Percentiles rank a stretch among this genome's conserved stretches.
Evolutionary conservation across 164 flowering plant species (phyloP).

Genomic region (Dillenia suffruticosa): DNA sequence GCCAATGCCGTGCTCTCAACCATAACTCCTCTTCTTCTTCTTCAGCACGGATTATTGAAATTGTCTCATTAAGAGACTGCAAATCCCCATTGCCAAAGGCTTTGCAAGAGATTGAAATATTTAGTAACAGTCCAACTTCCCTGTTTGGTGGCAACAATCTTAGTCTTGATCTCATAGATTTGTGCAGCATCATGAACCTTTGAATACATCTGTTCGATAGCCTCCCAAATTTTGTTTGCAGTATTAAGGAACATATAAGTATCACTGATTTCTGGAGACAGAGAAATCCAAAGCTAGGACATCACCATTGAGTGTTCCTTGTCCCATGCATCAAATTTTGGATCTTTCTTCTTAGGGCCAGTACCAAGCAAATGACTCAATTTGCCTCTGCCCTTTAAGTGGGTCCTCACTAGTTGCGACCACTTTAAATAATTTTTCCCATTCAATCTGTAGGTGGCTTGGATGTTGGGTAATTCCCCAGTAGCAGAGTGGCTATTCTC

Average conservation of each 20-base stretch:
- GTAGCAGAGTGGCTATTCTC: too few species aligned
- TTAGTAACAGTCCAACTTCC: too few species aligned
- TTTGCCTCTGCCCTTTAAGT: too few species aligned
- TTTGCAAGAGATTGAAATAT: background rate
- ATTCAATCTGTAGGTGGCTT: too few species aligned
- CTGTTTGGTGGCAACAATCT: background rate
- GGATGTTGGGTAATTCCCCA: too few species aligned
- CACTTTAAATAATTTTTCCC: slow-evolving; percentile 2
- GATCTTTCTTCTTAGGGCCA: slow-evolving; percentile 3
- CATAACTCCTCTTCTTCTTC: background rate
- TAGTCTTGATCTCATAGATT: background rate
- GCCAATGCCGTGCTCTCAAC: too few species aligned
- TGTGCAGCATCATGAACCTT: slow-evolving; percentile 1
- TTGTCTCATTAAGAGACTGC: too few species aligned
- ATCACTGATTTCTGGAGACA: too few species aligned
- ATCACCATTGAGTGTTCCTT: slow-evolving; percentile 2
- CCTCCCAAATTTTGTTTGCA: background rate
- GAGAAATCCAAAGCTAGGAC: background rate
- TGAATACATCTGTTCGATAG: background rate
- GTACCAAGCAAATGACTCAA: background rate
- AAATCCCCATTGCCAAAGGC: background rate
- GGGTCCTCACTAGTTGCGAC: slow-evolving; percentile 1
- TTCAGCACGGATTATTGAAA: too few species aligned
- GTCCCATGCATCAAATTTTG: slow-evolving; percentile 5
- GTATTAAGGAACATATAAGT: too few species aligned